phyloP scores from a whole-genome alignment of 1,284 basidiomycete species.

The Boletus calvinii region DNA sequence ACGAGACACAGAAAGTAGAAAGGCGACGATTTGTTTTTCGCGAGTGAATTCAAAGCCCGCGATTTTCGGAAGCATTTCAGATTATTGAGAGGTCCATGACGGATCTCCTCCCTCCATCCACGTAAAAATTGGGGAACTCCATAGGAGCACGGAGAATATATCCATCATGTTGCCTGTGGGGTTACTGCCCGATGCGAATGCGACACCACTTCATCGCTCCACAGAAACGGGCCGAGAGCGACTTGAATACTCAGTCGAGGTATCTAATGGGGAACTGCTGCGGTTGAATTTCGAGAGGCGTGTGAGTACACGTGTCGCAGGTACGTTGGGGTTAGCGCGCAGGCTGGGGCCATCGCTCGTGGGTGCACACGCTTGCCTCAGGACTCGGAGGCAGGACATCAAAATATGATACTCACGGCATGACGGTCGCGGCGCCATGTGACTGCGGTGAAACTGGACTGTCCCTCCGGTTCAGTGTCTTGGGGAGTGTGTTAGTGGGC shows the following conservation, averaged over 20 bases:
- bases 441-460: neutral
- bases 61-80: constrained; percentile 28
- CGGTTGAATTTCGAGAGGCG: constrained; percentile 31
- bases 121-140: constrained; percentile 17
- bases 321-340: constrained; percentile 34
- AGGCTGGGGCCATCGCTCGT: constrained; percentile 4
- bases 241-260: constrained; percentile 7
- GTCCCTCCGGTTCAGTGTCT: neutral
- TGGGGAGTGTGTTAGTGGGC: neutral
- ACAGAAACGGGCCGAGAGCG: constrained; percentile 17
- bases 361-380: constrained; percentile 3
- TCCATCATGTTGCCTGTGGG: neutral
- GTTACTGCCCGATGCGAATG: constrained; percentile 8
- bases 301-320: constrained; percentile 36
- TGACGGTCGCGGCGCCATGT: neutral
- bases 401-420: neutral
- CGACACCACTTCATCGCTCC: constrained; percentile 15
- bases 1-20: neutral
- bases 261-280: constrained; percentile 26
- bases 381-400: neutral
- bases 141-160: constrained; percentile 5
- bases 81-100: constrained; percentile 3
- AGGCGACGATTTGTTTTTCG: neutral
- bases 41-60: constrained; percentile 25
- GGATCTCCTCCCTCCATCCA: constrained; percentile 14